Base-by-base conservation (phyloP, 768 basidiomycete species). In the Calocera cornea region DNA sequence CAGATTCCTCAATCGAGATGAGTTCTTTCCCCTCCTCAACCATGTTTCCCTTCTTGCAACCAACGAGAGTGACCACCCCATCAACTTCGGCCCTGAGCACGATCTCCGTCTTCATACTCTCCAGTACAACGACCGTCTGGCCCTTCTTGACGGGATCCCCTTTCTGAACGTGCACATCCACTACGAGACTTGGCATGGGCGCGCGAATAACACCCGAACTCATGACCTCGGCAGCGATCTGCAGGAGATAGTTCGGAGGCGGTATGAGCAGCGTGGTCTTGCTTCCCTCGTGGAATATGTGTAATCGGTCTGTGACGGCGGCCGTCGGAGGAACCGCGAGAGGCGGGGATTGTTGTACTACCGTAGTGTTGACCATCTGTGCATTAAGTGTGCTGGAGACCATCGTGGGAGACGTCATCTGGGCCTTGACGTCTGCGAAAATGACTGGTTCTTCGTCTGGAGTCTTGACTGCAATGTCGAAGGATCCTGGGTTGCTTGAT, bases 101-200 rank as follows among this genome's bases (percentile, higher is more conserved):
- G 41, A 89, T 95, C 78, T 95, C 93, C 70, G 93, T 97, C 84
- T 97, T 97, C 94, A 97, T 97, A 73, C 93, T 95, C 78, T 95
- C 94, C 73, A 95, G 77, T 3, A 95, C 85, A 34, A 93, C 86
- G 10, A 92, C 81, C 8, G 84, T 84, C 73, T 94, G 89, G 0
- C 91, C 92, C 73, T 83, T 86, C 77, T 87, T 86, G 41, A 97
- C 89, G 16, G 76, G 79, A 65, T 95, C 88, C 2, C 93, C 94
- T 1, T 83, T 79, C 68, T 81, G 81, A 36, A 95, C 93, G 19
- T 82, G 83, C 64, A 97, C 88, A 66, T 95, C 92, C 2, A 97
- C 93, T 1, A 97, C 87, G 64, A 93, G 81, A 75, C 91, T 91
- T n/a, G 93, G 93, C 90, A 93, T 93, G 16, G 94, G 93, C 2